Base-by-base conservation (phyloP, 768 basidiomycete species). In the Mycena vulgaris region DNA sequence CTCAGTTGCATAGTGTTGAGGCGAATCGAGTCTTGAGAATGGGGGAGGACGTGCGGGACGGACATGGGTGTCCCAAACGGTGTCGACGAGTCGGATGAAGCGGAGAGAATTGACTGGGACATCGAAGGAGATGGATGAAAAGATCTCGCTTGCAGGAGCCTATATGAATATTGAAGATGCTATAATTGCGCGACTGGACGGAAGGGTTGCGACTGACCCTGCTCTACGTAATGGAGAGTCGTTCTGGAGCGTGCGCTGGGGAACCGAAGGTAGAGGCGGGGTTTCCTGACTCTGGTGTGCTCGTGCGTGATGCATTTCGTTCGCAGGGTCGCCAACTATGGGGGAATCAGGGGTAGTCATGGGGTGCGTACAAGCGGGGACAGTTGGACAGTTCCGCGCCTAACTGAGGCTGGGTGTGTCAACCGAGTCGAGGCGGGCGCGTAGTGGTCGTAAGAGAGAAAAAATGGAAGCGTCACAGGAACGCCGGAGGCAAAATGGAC, bases 1-100 rank as follows among this genome's bases (percentile, higher is more conserved):
- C 92, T 92, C 4, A 95, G 83, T 59, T 90, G 84, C 76, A 94
- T 85, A 0, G 93, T 94, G 70, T 82, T 85, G 37, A 88, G 83
- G 21, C 93, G 89, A 68, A 94, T 95, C 31, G 86, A 84, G 71
- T 87, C 86, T 70, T 89, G 90, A 1, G 89, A 89, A 73, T 90
- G 92, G 11, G 87, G 82, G 10, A 77, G 57, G 19, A 68, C 70
- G 1, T 72, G 74, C 0, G 76, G 69, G 5, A 73, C 27, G 58
- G 72, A 52, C 61, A 69, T 64, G 60, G 75, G 65, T 19, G 70
- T 67, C 5, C 67, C 65, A 52, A 65, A 63, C 9, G 19, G 51
- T 9, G 10, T 47, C 8, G 35, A 49, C 39, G 69, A 70, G 9
- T 60, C 68, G 16, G 58, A 40, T 16, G 68, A 68, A 42, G 76